A percentile compares a stretch with the other conserved stretches of the same genome.
phyloP scores from a whole-genome alignment of 2,329 filamentous ascomycete genomes.

The Colletotrichum ledebouriae region DNA sequence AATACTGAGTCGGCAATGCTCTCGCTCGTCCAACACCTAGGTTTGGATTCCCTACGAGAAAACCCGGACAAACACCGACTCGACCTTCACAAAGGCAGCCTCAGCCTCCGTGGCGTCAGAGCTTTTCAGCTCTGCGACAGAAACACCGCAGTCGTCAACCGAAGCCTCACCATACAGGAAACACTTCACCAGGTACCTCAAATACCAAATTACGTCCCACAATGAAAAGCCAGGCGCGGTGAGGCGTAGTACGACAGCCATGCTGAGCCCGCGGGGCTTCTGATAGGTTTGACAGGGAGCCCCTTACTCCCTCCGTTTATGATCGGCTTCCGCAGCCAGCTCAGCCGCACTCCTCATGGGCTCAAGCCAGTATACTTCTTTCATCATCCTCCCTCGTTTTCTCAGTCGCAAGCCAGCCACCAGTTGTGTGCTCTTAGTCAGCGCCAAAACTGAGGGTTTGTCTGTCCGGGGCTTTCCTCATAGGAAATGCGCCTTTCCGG shows the following conservation, averaged over 20 bases:
- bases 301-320: conserved; percentile 33
- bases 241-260: conserved; percentile 38
- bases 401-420: not conserved
- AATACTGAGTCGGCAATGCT: too few relatives aligned
- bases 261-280: conserved; percentile 33
- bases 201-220: not conserved
- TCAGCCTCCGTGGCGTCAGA: too few relatives aligned
- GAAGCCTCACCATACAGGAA: not conserved
- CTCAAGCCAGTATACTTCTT: conserved; percentile 14
- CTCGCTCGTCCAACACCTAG: too few relatives aligned
- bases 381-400: conserved; percentile 10
- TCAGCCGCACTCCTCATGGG: conserved; percentile 37
- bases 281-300: conserved; percentile 31
- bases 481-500: not conserved
- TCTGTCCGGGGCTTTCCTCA: too few relatives aligned
- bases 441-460: not conserved
- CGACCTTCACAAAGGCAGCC: too few relatives aligned
- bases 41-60: too few relatives aligned
- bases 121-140: too few relatives aligned
- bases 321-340: conserved; percentile 31
- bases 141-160: not conserved
- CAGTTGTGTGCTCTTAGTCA: not conserved
- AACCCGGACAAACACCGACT: too few relatives aligned
- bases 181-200: not conserved
- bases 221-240: conserved; percentile 7